phyloP scores from a whole-genome alignment of 805 yeast species.

The Lachancea cidri region DNA sequence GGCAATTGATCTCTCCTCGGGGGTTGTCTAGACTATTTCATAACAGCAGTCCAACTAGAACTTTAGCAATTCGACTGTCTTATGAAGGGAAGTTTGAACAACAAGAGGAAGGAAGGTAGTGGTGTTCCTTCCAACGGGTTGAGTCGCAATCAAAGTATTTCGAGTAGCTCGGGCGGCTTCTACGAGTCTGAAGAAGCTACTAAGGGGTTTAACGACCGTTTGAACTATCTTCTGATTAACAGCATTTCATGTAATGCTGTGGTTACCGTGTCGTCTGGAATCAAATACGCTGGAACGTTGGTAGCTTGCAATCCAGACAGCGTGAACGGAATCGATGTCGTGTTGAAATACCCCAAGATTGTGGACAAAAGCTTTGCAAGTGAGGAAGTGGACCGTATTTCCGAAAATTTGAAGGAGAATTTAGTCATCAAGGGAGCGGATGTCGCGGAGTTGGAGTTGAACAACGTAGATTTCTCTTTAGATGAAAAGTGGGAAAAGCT shows the following conservation, averaged over 20 bases:
- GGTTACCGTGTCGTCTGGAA: constrained; percentile 60
- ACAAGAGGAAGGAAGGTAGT: constrained; percentile 11
- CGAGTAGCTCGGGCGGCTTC: constrained; percentile 11
- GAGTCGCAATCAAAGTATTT: constrained; percentile 6
- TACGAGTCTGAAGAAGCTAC: constrained; percentile 26
- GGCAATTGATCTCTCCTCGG: neutral
- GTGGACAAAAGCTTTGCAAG: constrained; percentile 34
- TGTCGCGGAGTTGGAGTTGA: constrained; percentile 39
- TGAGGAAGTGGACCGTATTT: constrained; percentile 29
- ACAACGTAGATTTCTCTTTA: constrained; percentile 25
- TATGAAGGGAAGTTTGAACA: constrained; percentile 17
- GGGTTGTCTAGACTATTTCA: neutral
- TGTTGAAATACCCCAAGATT: constrained; percentile 47
- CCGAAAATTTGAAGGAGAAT: constrained; percentile 21
- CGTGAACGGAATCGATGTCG: constrained; percentile 48
- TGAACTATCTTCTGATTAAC: constrained; percentile 49
- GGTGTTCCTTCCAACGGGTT: constrained; percentile 5
- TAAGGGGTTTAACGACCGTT: constrained; percentile 47
- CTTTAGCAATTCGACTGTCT: neutral
- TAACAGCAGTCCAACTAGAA: neutral
- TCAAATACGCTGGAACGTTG: constrained; percentile 53
- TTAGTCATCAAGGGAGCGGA: constrained; percentile 31
- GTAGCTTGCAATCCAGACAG: constrained; percentile 42
- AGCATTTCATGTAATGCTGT: constrained; percentile 54
- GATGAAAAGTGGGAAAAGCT: constrained; percentile 20